Base-by-base conservation (phyloP, 2,329 filamentous ascomycete genomes). In the Colletotrichum acutatum region DNA sequence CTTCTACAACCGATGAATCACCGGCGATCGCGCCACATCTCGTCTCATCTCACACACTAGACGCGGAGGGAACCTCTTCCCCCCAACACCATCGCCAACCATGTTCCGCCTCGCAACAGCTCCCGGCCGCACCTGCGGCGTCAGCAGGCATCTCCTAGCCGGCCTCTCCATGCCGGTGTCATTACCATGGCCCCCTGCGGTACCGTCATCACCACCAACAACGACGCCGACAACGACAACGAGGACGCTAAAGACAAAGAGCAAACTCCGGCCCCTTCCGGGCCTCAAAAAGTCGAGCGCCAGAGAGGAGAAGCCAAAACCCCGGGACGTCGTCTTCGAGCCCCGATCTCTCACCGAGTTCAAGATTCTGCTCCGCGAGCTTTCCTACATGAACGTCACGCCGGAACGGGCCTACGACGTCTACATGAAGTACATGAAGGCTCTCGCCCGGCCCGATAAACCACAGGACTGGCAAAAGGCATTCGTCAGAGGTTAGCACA, bases 51-150 rank as follows among this genome's bases (percentile, higher is more conserved):
- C 19, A 64, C 28, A 37, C n/a, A n/a, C n/a, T n/a, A 19, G 14
- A 49, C 66, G 14, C 54, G 60, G 52, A 63, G 67, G 30, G 16
- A 24, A 22, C 46, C 59, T 22, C 19, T n/a, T 6, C 37, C 1
- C 37, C 9, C 37, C 24, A 30, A 16, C 56, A 65, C 16, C 42
- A 49, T 30, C 46, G 7, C 14, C 19, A 62, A 54, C 2, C 56
- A 73, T 73, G 71, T 66, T 53, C 34, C 66, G 56, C 46, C 56
- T 72, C 14, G 37, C 26, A 22, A 70, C 56, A 5, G 9, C 9
- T 26, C 22, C 56, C 49, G 24, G 5, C 34, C 56, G 46, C 53
- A 12, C 42, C 34, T 34, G 46, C 53, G n/a, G 57, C 14, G 56
- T 42, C 37, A 19, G 60, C 4, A 52, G 60, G 28, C 61, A 22